Conservation (phyloP, 495 filamentous ascomycete species). For the Penicillium canariense region DNA sequence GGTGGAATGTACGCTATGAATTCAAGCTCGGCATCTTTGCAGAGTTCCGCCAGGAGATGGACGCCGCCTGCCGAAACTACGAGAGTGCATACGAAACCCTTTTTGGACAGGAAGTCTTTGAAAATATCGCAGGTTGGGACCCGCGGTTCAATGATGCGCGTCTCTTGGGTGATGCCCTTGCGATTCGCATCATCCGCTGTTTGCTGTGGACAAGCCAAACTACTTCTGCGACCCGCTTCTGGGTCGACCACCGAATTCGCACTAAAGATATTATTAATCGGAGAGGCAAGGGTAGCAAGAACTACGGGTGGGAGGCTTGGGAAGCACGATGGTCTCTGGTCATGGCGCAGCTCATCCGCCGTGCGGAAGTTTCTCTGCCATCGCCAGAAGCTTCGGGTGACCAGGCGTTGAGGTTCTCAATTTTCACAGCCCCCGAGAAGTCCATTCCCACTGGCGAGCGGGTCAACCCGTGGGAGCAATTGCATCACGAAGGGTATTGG, state of each 20-base stretch:
- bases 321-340: slow-evolving; percentile 76
- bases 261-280: slow-evolving; percentile 74
- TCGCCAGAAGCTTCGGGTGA: slow-evolving; percentile 24
- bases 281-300: slow-evolving; percentile 74
- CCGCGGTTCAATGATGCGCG: slow-evolving; percentile 83
- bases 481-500: slow-evolving; percentile 92
- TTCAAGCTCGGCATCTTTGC: slow-evolving; percentile 88
- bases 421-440: slow-evolving; percentile 69
- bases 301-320: slow-evolving; percentile 88
- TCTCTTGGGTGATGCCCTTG: slow-evolving; percentile 73
- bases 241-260: slow-evolving; percentile 68
- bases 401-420: slow-evolving; percentile 22
- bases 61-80: slow-evolving; percentile 76
- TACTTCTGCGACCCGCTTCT: slow-evolving; percentile 70
- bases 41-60: slow-evolving; percentile 88
- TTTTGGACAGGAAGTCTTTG: slow-evolving; percentile 76
- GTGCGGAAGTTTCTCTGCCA: slow-evolving; percentile 46
- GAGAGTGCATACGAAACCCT: slow-evolving; percentile 80
- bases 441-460: slow-evolving; percentile 58
- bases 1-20: slow-evolving; percentile 90
- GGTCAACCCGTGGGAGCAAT: slow-evolving; percentile 70
- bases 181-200: slow-evolving; percentile 76
- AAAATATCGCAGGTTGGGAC: slow-evolving; percentile 82
- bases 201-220: slow-evolving; percentile 72
- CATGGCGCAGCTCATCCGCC: slow-evolving; percentile 77